These are phyloP conservation scores for Ustilago hordei DNA, from an alignment of 1,284 basidiomycete species.

Conservation along the genomic window DNA sequence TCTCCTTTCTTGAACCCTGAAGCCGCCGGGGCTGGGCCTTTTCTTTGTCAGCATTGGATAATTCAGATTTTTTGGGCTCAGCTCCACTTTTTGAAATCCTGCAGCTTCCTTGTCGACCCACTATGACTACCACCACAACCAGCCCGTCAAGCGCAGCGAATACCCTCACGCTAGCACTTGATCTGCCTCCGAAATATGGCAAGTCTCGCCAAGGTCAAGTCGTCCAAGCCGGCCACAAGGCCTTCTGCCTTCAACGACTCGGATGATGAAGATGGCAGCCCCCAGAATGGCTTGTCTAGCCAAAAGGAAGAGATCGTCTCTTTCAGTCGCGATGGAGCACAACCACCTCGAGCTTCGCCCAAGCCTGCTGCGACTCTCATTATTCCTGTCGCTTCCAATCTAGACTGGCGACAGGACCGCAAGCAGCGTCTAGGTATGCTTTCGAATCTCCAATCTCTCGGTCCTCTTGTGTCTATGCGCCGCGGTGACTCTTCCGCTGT, in stretches of 20 bases:
- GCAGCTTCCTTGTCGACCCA: not conserved
- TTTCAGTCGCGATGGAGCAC: constrained; percentile 32
- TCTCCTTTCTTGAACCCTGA: constrained; percentile 8
- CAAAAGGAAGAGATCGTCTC: constrained; percentile 29
- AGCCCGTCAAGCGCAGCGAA: constrained; percentile 5
- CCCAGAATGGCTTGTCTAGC: constrained; percentile 4
- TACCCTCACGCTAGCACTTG: not conserved
- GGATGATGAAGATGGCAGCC: constrained; percentile 28
- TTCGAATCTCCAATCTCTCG: constrained; percentile 33
- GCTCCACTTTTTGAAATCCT: constrained; percentile 16
- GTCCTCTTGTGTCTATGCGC: constrained; percentile 48
- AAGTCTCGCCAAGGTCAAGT: not conserved
- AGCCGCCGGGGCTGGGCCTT: not conserved
- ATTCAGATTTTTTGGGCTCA: constrained; percentile 5
- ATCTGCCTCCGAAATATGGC: constrained; percentile 8
- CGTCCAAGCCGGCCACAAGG: constrained; percentile 4
- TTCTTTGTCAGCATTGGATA: constrained; percentile 22
- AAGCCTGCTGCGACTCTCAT: constrained; percentile 21
- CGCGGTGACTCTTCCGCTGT: constrained; percentile 22
- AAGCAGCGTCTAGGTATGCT: constrained; percentile 56
- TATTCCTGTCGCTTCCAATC: constrained; percentile 50
- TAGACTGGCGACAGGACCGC: constrained; percentile 63
- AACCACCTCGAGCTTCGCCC: constrained; percentile 14
- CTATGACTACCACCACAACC: not conserved
- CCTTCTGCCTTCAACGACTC: constrained; percentile 33